Evolutionary conservation across 352 stramenopile species (phyloP).

Genomic region (Elongisporangium undulatum): DNA sequence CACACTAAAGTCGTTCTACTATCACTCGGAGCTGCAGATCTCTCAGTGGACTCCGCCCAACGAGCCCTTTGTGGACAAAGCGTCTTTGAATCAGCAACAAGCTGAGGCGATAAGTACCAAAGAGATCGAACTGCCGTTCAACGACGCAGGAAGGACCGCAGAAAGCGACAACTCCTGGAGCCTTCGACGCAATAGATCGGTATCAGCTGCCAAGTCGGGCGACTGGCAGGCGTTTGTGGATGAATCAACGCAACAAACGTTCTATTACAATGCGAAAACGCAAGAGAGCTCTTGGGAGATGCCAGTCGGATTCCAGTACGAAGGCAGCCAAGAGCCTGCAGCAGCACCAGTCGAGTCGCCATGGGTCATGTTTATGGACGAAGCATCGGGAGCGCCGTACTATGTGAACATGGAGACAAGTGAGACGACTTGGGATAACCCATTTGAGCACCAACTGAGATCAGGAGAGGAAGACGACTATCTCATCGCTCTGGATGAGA

Average conservation of each 20-base stretch:
- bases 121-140: neutral
- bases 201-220: constrained; percentile 14
- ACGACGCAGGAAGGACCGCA: neutral
- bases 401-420: constrained; percentile 49
- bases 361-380: constrained; percentile 52
- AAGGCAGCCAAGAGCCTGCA: constrained; percentile 7
- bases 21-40: constrained; percentile 26
- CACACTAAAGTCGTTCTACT: constrained; percentile 56
- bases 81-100: neutral
- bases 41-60: constrained; percentile 38
- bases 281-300: constrained; percentile 56
- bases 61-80: neutral
- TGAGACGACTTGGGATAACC: constrained; percentile 41
- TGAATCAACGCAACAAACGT: constrained; percentile 38
- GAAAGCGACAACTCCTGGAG: constrained; percentile 8
- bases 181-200: constrained; percentile 17
- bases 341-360: neutral
- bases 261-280: constrained; percentile 67
- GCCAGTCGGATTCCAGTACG: constrained; percentile 13
- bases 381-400: constrained; percentile 30
- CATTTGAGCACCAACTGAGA: neutral
- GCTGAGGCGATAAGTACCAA: neutral
- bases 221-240: constrained; percentile 65
- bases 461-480: neutral
- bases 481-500: neutral